These are phyloP conservation scores for Aspergillus glaucus DNA, from an alignment of 2,329 filamentous ascomycete genomes.

Conservation along the genomic window DNA sequence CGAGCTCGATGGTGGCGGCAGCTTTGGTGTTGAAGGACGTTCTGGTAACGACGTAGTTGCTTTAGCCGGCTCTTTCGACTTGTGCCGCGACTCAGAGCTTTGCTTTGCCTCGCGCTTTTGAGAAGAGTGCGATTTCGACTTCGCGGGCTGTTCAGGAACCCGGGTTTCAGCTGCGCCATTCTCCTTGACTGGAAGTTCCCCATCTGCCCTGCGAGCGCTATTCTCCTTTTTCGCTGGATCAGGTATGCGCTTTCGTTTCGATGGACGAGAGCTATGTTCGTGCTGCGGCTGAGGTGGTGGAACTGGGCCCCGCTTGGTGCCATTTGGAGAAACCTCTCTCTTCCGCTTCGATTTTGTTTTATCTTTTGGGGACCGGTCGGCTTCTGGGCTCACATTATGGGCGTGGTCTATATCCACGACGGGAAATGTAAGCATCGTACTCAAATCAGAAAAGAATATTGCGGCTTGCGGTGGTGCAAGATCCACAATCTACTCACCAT, in stretches of 20 bases:
- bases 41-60: neutral
- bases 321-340: constrained; percentile 6
- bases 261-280: constrained; percentile 8
- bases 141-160: neutral
- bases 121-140: neutral
- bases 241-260: constrained; percentile 23
- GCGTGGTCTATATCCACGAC: too few relatives aligned
- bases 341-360: constrained; percentile 3
- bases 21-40: neutral
- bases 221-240: constrained; percentile 10
- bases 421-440: too few relatives aligned
- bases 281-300: neutral
- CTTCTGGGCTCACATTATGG: too few relatives aligned
- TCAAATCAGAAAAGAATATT: neutral
- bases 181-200: neutral
- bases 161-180: neutral
- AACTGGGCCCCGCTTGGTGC: neutral
- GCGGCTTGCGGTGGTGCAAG: neutral
- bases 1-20: too few relatives aligned
- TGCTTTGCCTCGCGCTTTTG: neutral
- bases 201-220: constrained; percentile 7
- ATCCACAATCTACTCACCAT: constrained; percentile 5
- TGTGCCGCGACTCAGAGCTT: neutral
- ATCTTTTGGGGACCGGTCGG: neutral
- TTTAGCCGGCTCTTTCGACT: neutral